Evolutionary conservation across 495 filamentous ascomycete species (phyloP), one percentile per base, ranked within the genome.

Genomic region (Aspergillus ostianus): DNA sequence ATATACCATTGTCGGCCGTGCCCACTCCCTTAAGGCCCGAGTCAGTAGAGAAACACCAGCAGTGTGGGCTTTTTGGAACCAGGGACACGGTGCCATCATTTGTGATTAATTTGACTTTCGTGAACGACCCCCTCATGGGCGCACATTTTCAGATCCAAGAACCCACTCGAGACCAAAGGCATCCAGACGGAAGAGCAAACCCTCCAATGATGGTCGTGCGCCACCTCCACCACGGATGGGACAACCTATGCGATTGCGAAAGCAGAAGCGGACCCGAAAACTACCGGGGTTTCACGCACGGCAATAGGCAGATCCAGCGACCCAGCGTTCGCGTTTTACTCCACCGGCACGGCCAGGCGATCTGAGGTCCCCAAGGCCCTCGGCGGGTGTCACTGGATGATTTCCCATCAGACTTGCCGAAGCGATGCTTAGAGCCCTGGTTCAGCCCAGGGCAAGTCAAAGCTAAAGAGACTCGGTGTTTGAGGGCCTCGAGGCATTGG

Each of bases 281-380:
- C 55, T 47, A 27, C 51, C 59, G 60, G 51, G 55, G 57, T 49
- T 48, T 45, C 58, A 51, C 45, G 51, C 56, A 58, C 20, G 48
- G 45, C 55, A 56, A 67, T 69, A 72, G 64, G 67, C 47, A 67
- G 66, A 74, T 68, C 56, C 57, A 62, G 23, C 49, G 64, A 61
- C 64, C 69, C 66, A 59, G 62, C 59, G 67, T 70, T 70, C 67
- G 55, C 55, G 49, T 18, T 53, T 23, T 29, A 46, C 62, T 63
- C 68, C 68, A 72, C 70, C 55, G 51, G 80, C 60, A 26, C 53
- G 55, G 36, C 73, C 79, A 30, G 51, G 32, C 46, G 56, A 58
- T 62, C 46, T 53, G 46, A 41, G 36, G 12, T 41, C 36, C 36
- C 10, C 10, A 41, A 17, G 13, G 36, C 36, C 36, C 36, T 41